Conservation (phyloP, 176 grass and related monocot species). For the Paspalum notatum region DNA sequence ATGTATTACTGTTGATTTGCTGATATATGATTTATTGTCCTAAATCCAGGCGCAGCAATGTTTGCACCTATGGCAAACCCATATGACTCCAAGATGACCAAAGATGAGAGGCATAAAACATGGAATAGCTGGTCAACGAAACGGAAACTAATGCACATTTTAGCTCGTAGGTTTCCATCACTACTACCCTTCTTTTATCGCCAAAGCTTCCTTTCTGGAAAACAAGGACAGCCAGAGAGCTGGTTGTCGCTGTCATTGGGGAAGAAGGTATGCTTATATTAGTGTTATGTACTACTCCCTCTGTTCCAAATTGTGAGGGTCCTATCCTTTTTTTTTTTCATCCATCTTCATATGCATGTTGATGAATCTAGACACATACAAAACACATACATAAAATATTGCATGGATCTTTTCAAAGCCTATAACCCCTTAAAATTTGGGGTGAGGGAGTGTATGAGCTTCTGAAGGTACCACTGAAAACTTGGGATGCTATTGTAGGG, state of each 20-base stretch:
- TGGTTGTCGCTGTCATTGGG: slow-evolving; percentile 83
- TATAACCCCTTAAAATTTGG: too few species aligned
- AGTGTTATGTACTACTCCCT: neutral
- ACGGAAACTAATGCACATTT: slow-evolving; percentile 88
- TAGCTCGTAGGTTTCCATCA: slow-evolving; percentile 89
- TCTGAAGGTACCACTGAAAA: slow-evolving; percentile 14
- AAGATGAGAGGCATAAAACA: slow-evolving; percentile 83
- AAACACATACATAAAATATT: too few species aligned
- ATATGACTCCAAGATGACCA: slow-evolving; percentile 86
- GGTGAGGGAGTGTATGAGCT: too few species aligned
- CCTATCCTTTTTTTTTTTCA: too few species aligned
- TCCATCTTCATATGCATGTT: too few species aligned
- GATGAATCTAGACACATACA: too few species aligned
- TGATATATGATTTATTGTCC: slow-evolving; percentile 11
- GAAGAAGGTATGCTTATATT: slow-evolving; percentile 68
- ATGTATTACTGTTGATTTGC: neutral
- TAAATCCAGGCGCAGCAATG: slow-evolving; percentile 79
- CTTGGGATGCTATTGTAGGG: slow-evolving; percentile 18
- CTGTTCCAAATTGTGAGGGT: too few species aligned
- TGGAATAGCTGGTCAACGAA: slow-evolving; percentile 84
- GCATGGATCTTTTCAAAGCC: too few species aligned
- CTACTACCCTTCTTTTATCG: slow-evolving; percentile 75
- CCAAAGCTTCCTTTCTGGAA: slow-evolving; percentile 86
- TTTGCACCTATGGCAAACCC: slow-evolving; percentile 94
- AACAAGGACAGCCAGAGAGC: slow-evolving; percentile 64